Conservation (phyloP, 306 rosid genomes). For the Dryas octopetala region DNA sequence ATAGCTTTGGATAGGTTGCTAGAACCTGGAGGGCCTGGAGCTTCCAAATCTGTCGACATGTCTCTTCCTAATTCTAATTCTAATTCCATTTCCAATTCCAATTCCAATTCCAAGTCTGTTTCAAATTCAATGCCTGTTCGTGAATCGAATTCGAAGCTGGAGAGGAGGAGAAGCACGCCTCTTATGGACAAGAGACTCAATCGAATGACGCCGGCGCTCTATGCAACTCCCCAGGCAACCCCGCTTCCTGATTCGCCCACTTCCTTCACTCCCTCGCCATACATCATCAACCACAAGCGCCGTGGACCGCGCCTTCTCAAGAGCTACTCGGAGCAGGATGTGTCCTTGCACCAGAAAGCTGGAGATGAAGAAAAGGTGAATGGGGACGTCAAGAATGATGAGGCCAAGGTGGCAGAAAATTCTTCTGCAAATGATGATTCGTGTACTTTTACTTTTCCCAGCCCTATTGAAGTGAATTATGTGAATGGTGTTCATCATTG, state of each 20-base stretch:
- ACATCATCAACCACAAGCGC: constrained; percentile 88
- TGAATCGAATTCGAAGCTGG: constrained; percentile 38
- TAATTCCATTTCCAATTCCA: no score
- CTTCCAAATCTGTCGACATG: constrained; percentile 64
- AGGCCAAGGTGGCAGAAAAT: constrained; percentile 33
- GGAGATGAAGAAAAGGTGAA: constrained; percentile 31
- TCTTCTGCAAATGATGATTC: constrained; percentile 46
- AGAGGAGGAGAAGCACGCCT: constrained; percentile 53
- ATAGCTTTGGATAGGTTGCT: constrained; percentile 84
- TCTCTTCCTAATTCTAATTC: constrained; percentile 30
- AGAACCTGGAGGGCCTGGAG: constrained; percentile 56
- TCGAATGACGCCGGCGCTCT: constrained; percentile 79
- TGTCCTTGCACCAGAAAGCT: constrained; percentile 29
- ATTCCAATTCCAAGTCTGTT: constrained; percentile 10
- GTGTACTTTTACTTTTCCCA: constrained; percentile 34
- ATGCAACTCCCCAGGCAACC: constrained; percentile 80
- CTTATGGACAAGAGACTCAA: constrained; percentile 40
- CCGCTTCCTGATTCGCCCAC: constrained; percentile 86
- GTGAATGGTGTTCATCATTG: constrained; percentile 37
- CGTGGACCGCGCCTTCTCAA: constrained; percentile 88
- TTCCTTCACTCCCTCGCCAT: constrained; percentile 86
- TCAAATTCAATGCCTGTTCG: constrained; percentile 39
- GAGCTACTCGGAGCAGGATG: constrained; percentile 70
- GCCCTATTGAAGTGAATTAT: constrained; percentile 36
- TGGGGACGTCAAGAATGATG: constrained; percentile 22